Conservation (phyloP, 73 alveolate genomes). For the Breviolum minutum region DNA sequence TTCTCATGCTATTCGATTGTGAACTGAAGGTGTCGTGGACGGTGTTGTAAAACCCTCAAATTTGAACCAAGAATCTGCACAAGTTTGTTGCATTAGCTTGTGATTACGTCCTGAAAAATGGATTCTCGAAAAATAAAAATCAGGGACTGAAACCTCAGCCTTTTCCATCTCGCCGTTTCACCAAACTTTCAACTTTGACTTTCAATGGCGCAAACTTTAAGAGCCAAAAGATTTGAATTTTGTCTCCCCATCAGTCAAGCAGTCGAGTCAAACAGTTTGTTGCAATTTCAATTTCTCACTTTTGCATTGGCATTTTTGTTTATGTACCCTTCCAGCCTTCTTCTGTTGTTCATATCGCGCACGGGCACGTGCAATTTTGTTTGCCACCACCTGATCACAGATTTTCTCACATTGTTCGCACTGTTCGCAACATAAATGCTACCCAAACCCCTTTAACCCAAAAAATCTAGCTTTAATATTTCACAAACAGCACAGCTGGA, state of each 20-base stretch:
- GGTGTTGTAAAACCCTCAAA: neutral
- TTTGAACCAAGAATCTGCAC: neutral
- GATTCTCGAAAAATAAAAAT: neutral
- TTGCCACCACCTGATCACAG: slow-evolving; percentile 26
- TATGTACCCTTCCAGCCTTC: neutral
- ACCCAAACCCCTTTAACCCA: no score
- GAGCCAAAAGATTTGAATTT: neutral
- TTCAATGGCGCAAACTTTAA: no score
- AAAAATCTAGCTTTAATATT: no score
- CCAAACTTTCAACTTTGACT: no score
- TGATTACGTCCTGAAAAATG: neutral
- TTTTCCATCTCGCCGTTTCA: no score
- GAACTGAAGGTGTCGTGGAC: neutral
- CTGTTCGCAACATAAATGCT: no score
- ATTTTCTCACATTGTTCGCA: no score
- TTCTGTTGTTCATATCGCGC: slow-evolving; percentile 17
- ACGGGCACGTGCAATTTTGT: slow-evolving; percentile 67
- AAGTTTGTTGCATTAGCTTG: neutral
- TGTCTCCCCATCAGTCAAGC: neutral
- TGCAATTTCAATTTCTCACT: neutral
- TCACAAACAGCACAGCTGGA: neutral
- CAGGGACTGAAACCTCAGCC: no score
- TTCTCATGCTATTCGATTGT: neutral
- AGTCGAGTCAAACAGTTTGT: neutral
- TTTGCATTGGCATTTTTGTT: neutral